Conservation (phyloP, 2,329 filamentous ascomycete genomes). For the Alternaria sp. region DNA sequence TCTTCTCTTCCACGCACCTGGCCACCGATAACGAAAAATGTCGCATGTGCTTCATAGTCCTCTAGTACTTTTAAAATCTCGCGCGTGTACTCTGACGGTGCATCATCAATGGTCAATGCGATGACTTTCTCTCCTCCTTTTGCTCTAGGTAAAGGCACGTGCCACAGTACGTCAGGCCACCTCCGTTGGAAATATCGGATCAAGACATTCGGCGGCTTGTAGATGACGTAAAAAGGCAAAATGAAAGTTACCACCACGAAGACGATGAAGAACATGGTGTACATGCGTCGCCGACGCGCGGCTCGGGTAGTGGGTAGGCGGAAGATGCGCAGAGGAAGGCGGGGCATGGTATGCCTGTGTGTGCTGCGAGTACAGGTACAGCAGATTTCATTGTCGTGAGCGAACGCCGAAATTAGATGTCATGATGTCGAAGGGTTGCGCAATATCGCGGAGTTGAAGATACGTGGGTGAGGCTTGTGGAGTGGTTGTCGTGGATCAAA, state of each 20-base stretch:
- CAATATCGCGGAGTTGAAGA: neutral
- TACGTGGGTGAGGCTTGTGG: neutral
- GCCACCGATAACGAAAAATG: slow-evolving; percentile 87
- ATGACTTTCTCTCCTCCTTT: slow-evolving; percentile 67
- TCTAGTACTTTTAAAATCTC: slow-evolving; percentile 75
- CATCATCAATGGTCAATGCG: slow-evolving; percentile 88
- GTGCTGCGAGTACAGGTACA: neutral
- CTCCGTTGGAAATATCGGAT: slow-evolving; percentile 74
- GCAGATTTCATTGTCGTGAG: neutral
- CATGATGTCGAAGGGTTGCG: neutral
- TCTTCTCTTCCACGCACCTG: slow-evolving; percentile 68
- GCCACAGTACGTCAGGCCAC: slow-evolving; percentile 84
- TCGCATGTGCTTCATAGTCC: slow-evolving; percentile 73
- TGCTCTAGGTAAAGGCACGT: slow-evolving; percentile 60
- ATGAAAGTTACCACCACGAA: slow-evolving; percentile 39
- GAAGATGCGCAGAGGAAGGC: slow-evolving; percentile 40
- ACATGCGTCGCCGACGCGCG: slow-evolving; percentile 49
- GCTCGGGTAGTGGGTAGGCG: slow-evolving; percentile 50
- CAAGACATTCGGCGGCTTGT: slow-evolving; percentile 79
- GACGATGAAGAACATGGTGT: slow-evolving; percentile 48
- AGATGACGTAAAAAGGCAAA: slow-evolving; percentile 69
- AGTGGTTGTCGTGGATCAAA: slow-evolving; percentile 8
- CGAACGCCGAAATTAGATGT: neutral
- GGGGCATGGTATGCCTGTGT: slow-evolving; percentile 34
- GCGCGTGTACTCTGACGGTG: slow-evolving; percentile 75